Evolutionary conservation across 73 alveolate genomes (phyloP), one percentile per base, ranked within the genome.

Genomic region (Breviolum minutum): DNA sequence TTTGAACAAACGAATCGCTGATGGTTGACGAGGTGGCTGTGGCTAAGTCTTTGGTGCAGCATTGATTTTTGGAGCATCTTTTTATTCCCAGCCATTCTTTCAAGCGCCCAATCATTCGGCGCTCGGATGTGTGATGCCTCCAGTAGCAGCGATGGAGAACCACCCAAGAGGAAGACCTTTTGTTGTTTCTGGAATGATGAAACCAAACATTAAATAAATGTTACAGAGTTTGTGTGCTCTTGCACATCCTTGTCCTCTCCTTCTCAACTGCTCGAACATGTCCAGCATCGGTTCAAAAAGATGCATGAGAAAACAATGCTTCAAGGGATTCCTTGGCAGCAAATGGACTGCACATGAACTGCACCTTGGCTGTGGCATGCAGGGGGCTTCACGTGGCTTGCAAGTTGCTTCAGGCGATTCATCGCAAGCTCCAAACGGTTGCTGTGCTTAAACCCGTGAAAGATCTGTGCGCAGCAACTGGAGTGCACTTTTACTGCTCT

Each of bases 241-340:
- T n/a, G n/a, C n/a, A n/a, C n/a, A n/a, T n/a, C n/a, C n/a, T n/a
- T n/a, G n/a, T n/a, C n/a, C 54, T 40, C 54, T 77, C 94, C 94
- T 86, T 63, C 27, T 63, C 94, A 86, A 26, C n/a, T 63, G 48
- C 16, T 63, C 81, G 13, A 86, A 62, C 94, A 86, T 86, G 29
- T 86, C 76, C 60, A 63, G 79, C 94, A 86, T 86, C 54, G 94
- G 94, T 12, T 86, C 94, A n/a, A 27, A n/a, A 32, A 86, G 79
- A 63, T 86, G 94, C 94, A 86, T 63, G 66, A 86, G 29, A 63
- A 62, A 86, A 79, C 94, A 86, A 27, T 86, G 94, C 32, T 26
- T 19, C 63, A 86, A 22, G 24, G 94, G 94, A 86, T 86, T 86
- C 94, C 94, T 86, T 22, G 22, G 62, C 17, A 10, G 26, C 54